These are phyloP conservation scores for Lactarius akahatsu DNA, from an alignment of 768 basidiomycete species.

Conservation along the genomic window DNA sequence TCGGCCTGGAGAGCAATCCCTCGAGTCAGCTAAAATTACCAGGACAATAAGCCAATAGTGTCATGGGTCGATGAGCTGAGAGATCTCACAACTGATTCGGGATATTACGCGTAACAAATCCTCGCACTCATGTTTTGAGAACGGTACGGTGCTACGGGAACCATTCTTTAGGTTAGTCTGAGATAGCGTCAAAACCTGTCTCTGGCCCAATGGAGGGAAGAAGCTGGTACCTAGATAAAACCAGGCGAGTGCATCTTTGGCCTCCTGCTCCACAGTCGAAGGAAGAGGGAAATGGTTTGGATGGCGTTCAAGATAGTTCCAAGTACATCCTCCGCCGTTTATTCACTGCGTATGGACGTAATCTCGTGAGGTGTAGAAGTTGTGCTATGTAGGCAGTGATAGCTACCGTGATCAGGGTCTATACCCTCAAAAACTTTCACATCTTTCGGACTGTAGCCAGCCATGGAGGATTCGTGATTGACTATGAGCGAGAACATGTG, in stretches of 20 bases:
- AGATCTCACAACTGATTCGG: constrained; percentile 20
- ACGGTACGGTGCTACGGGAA: constrained; percentile 46
- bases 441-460: constrained; percentile 39
- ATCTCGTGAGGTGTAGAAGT: constrained; percentile 13
- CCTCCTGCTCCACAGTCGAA: constrained; percentile 44
- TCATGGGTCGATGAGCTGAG: not conserved
- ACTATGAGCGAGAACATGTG: constrained; percentile 42
- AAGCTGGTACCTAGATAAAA: constrained; percentile 41
- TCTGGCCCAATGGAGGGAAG: constrained; percentile 14
- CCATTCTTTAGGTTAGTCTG: constrained; percentile 52
- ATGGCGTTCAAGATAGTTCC: constrained; percentile 52
- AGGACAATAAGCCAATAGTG: not conserved
- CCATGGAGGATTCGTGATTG: constrained; percentile 50
- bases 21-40: constrained; percentile 17
- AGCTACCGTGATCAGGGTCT: constrained; percentile 11
- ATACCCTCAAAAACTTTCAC: constrained; percentile 19
- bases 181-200: constrained; percentile 32
- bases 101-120: constrained; percentile 43
- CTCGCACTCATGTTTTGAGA: constrained; percentile 54
- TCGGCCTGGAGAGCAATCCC: constrained; percentile 41
- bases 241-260: constrained; percentile 51
- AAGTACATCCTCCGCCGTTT: constrained; percentile 48
- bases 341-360: constrained; percentile 7
- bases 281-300: constrained; percentile 47
- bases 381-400: constrained; percentile 30